Percentiles rank a stretch among this genome's conserved stretches.
phyloP scores from a whole-genome alignment of 2,329 filamentous ascomycete species.

The Lasiodiplodia hormozganensis region DNA sequence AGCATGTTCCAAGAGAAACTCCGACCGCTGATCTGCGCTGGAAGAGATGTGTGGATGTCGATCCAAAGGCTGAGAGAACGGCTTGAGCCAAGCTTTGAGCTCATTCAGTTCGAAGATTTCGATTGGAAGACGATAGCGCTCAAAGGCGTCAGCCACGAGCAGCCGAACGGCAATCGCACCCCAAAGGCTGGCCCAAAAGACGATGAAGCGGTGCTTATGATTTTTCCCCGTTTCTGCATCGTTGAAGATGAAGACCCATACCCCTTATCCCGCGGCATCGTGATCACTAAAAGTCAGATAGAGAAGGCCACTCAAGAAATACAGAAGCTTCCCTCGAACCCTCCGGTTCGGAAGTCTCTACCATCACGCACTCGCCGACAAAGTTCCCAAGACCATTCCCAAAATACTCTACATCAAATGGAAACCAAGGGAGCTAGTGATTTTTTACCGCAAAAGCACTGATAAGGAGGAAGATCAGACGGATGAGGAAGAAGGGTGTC shows the following conservation, averaged over 20 bases:
- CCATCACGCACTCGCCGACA: not conserved
- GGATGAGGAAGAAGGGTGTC: not conserved
- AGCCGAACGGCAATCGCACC: not conserved
- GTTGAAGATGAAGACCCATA: constrained; percentile 7
- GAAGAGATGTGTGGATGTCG: not conserved
- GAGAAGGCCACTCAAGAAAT: not conserved
- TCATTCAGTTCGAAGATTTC: not conserved
- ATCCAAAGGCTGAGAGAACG: constrained; percentile 1
- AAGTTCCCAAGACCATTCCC: not conserved
- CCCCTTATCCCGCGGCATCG: not conserved
- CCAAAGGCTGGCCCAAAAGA: not conserved
- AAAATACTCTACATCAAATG: not conserved
- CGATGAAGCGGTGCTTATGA: constrained; percentile 2
- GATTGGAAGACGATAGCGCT: not conserved
- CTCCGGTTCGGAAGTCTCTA: constrained; percentile 1
- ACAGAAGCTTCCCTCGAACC: not conserved
- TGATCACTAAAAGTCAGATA: not conserved
- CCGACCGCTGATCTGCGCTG: not conserved
- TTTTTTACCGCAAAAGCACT: constrained; percentile 12
- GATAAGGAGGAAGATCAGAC: not conserved
- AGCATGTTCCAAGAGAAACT: not conserved
- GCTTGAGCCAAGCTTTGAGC: constrained; percentile 9
- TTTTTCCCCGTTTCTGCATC: constrained; percentile 12
- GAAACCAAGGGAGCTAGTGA: not conserved
- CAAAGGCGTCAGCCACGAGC: not conserved